Evolutionary conservation across 2,329 filamentous ascomycete genomes (phyloP), one percentile per base, ranked within the genome.

Genomic region (Calonectria hongkongensis): DNA sequence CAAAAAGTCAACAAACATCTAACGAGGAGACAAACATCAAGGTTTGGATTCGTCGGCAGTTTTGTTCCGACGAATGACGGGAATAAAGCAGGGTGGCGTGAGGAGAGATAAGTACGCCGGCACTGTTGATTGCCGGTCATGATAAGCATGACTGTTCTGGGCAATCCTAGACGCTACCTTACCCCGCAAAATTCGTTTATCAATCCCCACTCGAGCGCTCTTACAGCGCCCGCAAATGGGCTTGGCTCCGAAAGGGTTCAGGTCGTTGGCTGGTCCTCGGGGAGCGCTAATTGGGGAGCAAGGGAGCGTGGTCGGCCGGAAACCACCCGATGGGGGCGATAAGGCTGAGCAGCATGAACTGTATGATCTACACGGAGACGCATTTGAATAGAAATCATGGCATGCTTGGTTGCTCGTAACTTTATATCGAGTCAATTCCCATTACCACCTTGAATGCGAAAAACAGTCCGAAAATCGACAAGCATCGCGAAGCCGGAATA

Each of bases 1-100:
- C 54, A 41, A 41, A 41, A 27, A 21, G 1, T 12, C 54, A 36
- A 27, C 27, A 18, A 21, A 21, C 36, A 41, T 60, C 36, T n/a
- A 39, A 27, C 79, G 79, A 78, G 79, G 21, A 7, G 15, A 47
- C 36, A 41, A 41, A 7, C 28, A n/a, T 48, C 69, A 36, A 45
- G 18, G 48, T 82, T 60, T 60, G 54, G 54, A 18, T 18, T 16
- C 54, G 15, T 60, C 54, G 54, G 54, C 36, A 60, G 54, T 60
- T 60, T 60, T 60, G 54, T 27, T 60, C 54, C 54, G 54, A 60
- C 54, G 33, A 60, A 60, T 60, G 27, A 60, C 54, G 54, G 54
- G 54, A 41, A 60, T 60, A 60, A 41, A 60, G 13, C 30, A 7
- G 33, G 1, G 54, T 60, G 54, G 54, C 54, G 54, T 27, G 54